Base-by-base conservation (phyloP, 1,284 basidiomycete genomes). In the Phylloporus sp. region DNA sequence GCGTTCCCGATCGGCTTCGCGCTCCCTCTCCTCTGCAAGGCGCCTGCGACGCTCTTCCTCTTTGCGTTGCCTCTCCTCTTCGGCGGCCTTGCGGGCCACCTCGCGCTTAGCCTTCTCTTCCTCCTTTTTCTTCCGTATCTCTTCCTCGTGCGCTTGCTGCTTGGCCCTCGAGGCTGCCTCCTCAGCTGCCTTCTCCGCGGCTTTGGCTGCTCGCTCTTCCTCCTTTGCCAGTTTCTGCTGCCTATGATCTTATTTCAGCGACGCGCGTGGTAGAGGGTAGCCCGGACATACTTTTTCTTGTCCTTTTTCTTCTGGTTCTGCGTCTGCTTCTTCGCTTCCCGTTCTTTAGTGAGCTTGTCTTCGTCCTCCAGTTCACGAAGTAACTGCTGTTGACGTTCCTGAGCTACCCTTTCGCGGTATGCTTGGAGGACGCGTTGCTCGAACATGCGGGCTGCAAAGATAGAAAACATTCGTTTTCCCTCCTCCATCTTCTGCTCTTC, bases 301-400 rank as follows among this genome's bases (percentile, higher is more conserved):
- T 97, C 96, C 84, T 98, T 98, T 88, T 98, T 98, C 84, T 95
- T 96, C 86, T 98, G 94, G 78, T 96, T 96, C 80, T 98, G 95
- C 68, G 89, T 94, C 77, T 93, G 91, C 80, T 96, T 96, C 85
- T 98, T 97, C 64, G 91, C 93, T 80, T 98, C 96, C 69, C 88
- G 86, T 72, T 95, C 93, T 71, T 89, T 89, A 57, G 88, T 84
- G 56, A 85, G 79, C 75, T 90, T 88, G 73, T 95, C 92, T 79
- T 97, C 95, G 71, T 94, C 93, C 75, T 96, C 95, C 37, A 97
- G 86, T 76, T 97, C 95, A 47, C 92, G 87, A 57, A 97, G 82
- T 15, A 97, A 83, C 71, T 96, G 93, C 64, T 90, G 81, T 77
- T 96, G 94, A 70, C 93, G 86, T 76, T 96, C 93, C 75, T 94